Evolutionary conservation across 2,329 filamentous ascomycete genomes (phyloP).

Genomic region (Trichoderma cornu-damae): DNA sequence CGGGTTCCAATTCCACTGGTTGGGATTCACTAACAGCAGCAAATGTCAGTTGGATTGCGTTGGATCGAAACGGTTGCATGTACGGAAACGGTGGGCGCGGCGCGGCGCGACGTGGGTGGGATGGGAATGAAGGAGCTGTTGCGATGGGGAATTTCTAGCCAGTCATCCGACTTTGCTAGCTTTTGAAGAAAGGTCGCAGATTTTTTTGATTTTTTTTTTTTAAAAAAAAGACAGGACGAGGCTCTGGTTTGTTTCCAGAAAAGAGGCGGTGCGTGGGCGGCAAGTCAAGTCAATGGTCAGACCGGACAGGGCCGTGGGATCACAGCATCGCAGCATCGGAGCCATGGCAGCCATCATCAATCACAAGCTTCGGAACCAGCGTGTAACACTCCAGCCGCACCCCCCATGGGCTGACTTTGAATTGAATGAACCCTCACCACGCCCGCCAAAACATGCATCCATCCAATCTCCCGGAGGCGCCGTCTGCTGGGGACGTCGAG

Average conservation of each 20-base stretch:
- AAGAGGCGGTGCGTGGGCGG: background rate
- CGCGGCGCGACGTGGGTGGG: too few relatives aligned
- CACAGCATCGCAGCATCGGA: too few relatives aligned
- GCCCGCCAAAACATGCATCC: background rate
- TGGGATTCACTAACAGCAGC: constrained; percentile 45
- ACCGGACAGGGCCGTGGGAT: background rate
- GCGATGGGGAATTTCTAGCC: too few relatives aligned
- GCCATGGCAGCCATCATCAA: background rate
- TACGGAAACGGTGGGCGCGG: too few relatives aligned
- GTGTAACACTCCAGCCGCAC: background rate
- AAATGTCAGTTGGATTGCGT: background rate
- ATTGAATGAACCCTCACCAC: background rate
- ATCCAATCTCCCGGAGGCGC: background rate
- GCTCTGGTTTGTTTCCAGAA: background rate
- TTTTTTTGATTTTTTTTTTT: background rate
- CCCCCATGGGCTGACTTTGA: background rate
- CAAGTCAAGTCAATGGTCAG: background rate
- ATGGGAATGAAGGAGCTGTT: too few relatives aligned
- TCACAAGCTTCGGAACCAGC: background rate
- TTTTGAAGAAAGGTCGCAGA: too few relatives aligned
- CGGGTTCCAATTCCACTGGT: constrained; percentile 47
- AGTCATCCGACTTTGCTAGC: too few relatives aligned
- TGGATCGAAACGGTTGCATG: background rate
- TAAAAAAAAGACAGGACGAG: background rate
- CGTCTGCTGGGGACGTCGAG: background rate